Evolutionary conservation across 1,284 basidiomycete species (phyloP), one percentile per base, ranked within the genome.

Genomic region (Cystobasidium pallidum): DNA sequence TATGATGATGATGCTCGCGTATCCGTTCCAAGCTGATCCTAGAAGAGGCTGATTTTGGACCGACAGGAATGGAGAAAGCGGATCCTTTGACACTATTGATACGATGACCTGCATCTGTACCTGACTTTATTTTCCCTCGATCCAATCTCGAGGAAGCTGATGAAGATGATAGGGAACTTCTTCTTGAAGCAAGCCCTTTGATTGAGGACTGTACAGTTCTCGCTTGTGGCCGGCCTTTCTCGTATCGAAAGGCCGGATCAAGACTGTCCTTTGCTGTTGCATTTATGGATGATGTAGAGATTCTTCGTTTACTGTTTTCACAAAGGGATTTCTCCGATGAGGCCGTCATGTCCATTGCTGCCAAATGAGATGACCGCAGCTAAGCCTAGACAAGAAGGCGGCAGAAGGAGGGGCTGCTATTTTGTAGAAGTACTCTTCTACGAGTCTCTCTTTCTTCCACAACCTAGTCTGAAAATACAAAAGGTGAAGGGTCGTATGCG

Each of bases 11-110:
- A 11, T 26, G 24, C 11, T 8, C 51, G 4, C 26, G 51, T 54
- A 32, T 32, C 54, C 54, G 28, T 28, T 57, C 54, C 32, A 57
- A 17, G 32, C 30, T 57, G 54, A 57, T 57, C n/a, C 30, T 57
- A 1, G 54, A 57, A 1, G 54, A 57, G 6, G 54, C 32, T 34
- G 54, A 57, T n/a, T 57, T 57, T 32, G 54, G 54, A 21, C 54
- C 54, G 36, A 32, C 54, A 10, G 54, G 54, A 57, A 57, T n/a
- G n/a, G 54, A 57, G 36, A 32, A n/a, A 19, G 19, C 32, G 13
- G 54, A 57, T 36, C 3, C 28, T 36, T 32, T 57, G 8, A 19
- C 19, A 19, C 34, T n/a, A 32, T 11, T 34, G 36, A 32, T 32
- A 57, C 19, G 24, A 34, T 28, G 28, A 32, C 54, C 54, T 19